These are phyloP conservation scores for Suhomyces atakaporum DNA, from an alignment of 1,139 yeast species.

Conservation along the genomic window DNA sequence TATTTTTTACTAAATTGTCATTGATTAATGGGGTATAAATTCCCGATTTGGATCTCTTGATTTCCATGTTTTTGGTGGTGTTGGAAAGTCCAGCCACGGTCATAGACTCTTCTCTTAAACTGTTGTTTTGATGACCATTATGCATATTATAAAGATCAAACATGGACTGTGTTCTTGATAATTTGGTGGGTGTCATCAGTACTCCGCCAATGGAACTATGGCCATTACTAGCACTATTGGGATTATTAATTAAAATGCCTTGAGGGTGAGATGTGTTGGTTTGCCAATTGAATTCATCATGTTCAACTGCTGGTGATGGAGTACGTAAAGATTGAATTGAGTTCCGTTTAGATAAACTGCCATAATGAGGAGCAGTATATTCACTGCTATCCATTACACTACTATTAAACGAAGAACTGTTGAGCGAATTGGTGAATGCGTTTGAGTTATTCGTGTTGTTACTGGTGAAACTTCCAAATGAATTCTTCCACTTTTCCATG, in stretches of 20 bases:
- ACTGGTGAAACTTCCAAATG: conserved; percentile 23
- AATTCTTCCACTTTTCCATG: conserved; percentile 48
- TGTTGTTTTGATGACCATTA: conserved; percentile 6
- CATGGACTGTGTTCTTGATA: conserved; percentile 44
- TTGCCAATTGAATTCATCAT: conserved; percentile 45
- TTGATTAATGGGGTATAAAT: conserved; percentile 26
- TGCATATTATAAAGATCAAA: conserved; percentile 31
- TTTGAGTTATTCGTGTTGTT: conserved; percentile 10
- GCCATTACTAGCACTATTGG: conserved; percentile 1
- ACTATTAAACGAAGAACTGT: conserved; percentile 7
- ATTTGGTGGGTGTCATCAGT: conserved; percentile 21
- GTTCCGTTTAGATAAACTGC: conserved; percentile 27
- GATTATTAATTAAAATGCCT: conserved; percentile 5
- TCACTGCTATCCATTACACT: conserved; percentile 15
- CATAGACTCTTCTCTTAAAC: conserved; percentile 6
- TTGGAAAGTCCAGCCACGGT: conserved; percentile 2
- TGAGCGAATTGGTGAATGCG: conserved; percentile 5
- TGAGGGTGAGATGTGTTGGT: conserved; percentile 2
- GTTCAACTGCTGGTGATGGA: conserved; percentile 51
- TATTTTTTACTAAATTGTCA: conserved; percentile 23
- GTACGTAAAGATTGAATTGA: conserved; percentile 38
- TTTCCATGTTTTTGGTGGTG: conserved; percentile 17
- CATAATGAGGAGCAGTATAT: conserved; percentile 19
- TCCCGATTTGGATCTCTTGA: conserved; percentile 33
- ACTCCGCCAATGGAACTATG: conserved; percentile 3